These are phyloP conservation scores for Cercospora sp. DNA, from an alignment of 2,329 filamentous ascomycete genomes.

Conservation along the genomic window DNA sequence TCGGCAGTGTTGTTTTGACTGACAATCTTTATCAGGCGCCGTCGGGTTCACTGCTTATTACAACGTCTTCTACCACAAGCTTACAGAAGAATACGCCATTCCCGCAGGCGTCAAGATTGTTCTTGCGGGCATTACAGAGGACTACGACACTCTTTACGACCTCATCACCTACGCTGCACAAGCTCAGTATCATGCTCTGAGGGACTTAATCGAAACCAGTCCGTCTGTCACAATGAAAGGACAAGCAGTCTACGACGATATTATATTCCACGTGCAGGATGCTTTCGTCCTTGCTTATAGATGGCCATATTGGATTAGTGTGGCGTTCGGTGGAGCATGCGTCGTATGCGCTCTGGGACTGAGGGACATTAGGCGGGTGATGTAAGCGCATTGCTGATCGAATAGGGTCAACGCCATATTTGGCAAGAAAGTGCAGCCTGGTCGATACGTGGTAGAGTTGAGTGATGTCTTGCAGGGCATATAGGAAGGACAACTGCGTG, in stretches of 20 bases:
- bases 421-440: not conserved
- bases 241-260: slow-evolving; percentile 18
- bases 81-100: slow-evolving; percentile 21
- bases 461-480: not conserved
- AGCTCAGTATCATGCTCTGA: slow-evolving; percentile 25
- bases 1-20: not conserved
- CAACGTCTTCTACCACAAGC: slow-evolving; percentile 54
- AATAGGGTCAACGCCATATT: not conserved
- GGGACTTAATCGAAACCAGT: not conserved
- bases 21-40: slow-evolving; percentile 35
- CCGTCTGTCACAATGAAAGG: not conserved
- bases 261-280: slow-evolving; percentile 31
- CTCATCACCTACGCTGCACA: slow-evolving; percentile 28
- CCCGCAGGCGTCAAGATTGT: slow-evolving; percentile 14
- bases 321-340: slow-evolving; percentile 35
- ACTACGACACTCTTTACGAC: slow-evolving; percentile 22
- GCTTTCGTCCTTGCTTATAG: slow-evolving; percentile 35
- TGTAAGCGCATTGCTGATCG: not conserved
- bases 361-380: not conserved
- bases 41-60: slow-evolving; percentile 54
- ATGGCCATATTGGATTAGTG: slow-evolving; percentile 37
- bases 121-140: slow-evolving; percentile 9
- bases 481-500: not conserved
- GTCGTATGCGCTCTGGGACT: not conserved
- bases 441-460: not conserved